phyloP scores from a whole-genome alignment of 1,284 basidiomycete species.

The Leccinum subfulvum region DNA sequence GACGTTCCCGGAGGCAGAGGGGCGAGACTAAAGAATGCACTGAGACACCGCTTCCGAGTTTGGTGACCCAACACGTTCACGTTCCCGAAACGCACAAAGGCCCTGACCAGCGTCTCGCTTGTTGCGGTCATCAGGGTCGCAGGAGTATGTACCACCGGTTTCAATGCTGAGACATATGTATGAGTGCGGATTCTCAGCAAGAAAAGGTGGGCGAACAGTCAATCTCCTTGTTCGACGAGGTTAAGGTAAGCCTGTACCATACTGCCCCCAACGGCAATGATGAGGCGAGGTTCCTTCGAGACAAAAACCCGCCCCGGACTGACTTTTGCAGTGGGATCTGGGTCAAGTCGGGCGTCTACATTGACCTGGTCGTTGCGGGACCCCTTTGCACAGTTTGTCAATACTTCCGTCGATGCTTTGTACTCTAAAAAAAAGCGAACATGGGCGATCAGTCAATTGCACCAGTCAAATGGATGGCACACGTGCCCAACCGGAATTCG shows the following conservation, averaged over 20 bases:
- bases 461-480: conserved; percentile 26
- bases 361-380: conserved; percentile 36
- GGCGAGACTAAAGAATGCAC: not conserved
- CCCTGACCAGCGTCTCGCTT: not conserved
- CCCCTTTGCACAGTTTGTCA: conserved; percentile 42
- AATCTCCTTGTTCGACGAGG: conserved; percentile 61
- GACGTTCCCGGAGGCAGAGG: not conserved
- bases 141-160: not conserved
- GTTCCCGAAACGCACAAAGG: not conserved
- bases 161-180: not conserved
- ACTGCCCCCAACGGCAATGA: not conserved
- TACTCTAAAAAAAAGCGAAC: conserved; percentile 1
- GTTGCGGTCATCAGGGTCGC: not conserved
- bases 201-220: conserved; percentile 41
- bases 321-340: conserved; percentile 64
- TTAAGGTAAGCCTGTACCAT: conserved; percentile 47
- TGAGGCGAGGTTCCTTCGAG: conserved; percentile 20
- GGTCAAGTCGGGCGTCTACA: conserved; percentile 46
- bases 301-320: not conserved
- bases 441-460: not conserved
- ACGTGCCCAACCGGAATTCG: conserved; percentile 48
- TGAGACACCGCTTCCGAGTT: not conserved
- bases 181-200: conserved; percentile 6
- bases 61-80: not conserved
- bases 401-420: conserved; percentile 64